These are phyloP conservation scores for Scenedesmus sp. DNA, from an alignment of 163 green algal genomes.

Conservation along the genomic window DNA sequence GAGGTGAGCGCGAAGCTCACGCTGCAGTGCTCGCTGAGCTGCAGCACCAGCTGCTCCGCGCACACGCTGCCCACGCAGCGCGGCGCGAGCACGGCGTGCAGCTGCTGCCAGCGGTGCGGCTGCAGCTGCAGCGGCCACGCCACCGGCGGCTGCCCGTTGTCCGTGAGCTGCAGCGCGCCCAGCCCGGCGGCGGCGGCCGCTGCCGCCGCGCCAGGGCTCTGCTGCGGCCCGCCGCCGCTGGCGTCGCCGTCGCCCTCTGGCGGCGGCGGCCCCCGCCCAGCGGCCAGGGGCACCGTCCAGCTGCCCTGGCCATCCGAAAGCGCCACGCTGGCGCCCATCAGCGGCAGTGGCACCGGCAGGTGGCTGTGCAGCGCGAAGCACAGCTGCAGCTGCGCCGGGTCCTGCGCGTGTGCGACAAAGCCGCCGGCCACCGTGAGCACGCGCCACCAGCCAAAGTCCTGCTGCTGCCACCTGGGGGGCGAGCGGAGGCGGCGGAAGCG, in stretches of 20 bases:
- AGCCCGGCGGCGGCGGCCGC: neutral
- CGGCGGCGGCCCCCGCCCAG: neutral
- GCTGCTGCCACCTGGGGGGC: constrained; percentile 45
- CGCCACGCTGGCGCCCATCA: constrained; percentile 24
- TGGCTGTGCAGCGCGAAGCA: constrained; percentile 45
- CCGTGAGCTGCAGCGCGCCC: constrained; percentile 3
- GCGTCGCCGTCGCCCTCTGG: neutral
- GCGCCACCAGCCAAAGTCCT: constrained; percentile 55
- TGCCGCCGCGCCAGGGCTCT: too few relatives aligned
- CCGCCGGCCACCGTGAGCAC: constrained; percentile 45
- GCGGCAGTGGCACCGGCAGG: constrained; percentile 47
- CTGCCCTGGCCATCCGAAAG: constrained; percentile 32
- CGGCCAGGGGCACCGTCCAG: neutral
- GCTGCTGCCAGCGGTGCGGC: constrained; percentile 28
- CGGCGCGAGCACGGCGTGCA: constrained; percentile 11
- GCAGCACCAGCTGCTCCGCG: constrained; percentile 16
- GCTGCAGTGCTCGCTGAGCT: constrained; percentile 15
- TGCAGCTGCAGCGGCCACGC: constrained; percentile 25
- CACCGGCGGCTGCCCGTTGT: constrained; percentile 2
- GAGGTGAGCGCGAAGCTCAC: constrained; percentile 3
- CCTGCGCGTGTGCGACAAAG: constrained; percentile 34
- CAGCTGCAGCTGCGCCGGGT: constrained; percentile 37
- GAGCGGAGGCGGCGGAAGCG: neutral
- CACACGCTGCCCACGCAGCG: constrained; percentile 20
- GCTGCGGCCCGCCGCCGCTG: constrained; percentile 15